Percentiles rank a stretch among this genome's conserved stretches.
Conservation (phyloP, 2,329 filamentous ascomycete species). For the Cytospora piceicola region DNA sequence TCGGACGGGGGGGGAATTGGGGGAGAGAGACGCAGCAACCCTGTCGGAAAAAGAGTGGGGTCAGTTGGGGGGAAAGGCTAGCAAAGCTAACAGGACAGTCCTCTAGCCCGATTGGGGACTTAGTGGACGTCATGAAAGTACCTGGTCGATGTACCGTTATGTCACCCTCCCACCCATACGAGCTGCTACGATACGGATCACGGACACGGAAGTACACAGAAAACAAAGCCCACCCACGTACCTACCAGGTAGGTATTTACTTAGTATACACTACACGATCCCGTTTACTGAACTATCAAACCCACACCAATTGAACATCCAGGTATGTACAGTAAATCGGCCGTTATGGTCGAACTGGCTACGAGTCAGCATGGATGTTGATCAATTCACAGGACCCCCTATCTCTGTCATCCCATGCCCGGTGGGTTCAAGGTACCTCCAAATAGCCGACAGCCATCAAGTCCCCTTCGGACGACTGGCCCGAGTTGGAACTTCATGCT, state of each 20-base stretch:
- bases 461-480: constrained; percentile 21
- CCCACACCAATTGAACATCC: too few species aligned
- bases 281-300: too few species aligned
- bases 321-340: too few species aligned
- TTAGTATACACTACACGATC: background rate
- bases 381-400: too few species aligned
- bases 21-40: background rate
- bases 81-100: background rate
- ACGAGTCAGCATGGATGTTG: too few species aligned
- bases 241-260: too few species aligned
- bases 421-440: background rate
- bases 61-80: background rate
- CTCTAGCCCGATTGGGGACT: background rate
- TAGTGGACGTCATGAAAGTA: background rate
- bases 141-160: background rate
- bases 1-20: constrained; percentile 7
- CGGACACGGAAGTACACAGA: too few species aligned
- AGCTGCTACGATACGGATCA: too few species aligned
- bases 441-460: background rate
- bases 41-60: background rate
- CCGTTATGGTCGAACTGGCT: too few species aligned
- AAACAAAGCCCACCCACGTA: background rate
- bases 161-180: background rate
- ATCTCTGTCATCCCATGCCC: background rate
- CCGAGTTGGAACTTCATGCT: background rate